Evolutionary conservation across 257 asterid genomes (phyloP).

Genomic region (Penstemon newberryi): DNA sequence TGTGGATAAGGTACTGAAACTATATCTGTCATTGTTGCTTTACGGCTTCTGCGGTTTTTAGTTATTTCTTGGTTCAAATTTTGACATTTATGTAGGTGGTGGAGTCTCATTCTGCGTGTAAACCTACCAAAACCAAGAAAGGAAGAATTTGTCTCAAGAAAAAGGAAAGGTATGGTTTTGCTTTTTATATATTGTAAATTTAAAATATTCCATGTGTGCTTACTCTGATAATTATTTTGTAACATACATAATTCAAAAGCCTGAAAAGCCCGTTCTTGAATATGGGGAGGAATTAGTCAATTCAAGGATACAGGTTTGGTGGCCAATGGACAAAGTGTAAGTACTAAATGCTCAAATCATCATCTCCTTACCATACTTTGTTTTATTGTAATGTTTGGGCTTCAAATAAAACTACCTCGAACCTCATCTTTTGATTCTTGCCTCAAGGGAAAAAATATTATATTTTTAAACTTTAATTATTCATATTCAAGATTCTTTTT

Average conservation of each 20-base stretch:
- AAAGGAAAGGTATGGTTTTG: slow-evolving; percentile 43
- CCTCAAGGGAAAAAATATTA: too few species aligned
- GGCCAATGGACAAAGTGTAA: slow-evolving; percentile 58
- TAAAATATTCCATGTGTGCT: slow-evolving; percentile 13
- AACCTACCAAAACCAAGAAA: slow-evolving; percentile 33
- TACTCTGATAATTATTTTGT: slow-evolving; percentile 21
- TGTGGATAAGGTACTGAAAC: too few species aligned
- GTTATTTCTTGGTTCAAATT: slow-evolving; percentile 2
- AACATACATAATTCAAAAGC: slow-evolving; percentile 32
- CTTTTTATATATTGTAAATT: slow-evolving; percentile 15
- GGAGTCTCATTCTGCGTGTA: slow-evolving; percentile 29
- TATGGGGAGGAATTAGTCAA: slow-evolving; percentile 38
- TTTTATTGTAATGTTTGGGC: background rate
- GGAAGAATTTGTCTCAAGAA: slow-evolving; percentile 23
- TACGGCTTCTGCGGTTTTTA: background rate
- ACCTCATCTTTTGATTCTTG: too few species aligned
- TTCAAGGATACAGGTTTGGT: slow-evolving; percentile 52
- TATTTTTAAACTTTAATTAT: background rate
- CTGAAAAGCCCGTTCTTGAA: slow-evolving; percentile 27
- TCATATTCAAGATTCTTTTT: background rate
- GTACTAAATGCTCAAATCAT: slow-evolving; percentile 23
- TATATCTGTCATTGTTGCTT: slow-evolving; percentile 17
- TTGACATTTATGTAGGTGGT: slow-evolving; percentile 29
- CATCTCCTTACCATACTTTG: background rate
- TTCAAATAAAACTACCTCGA: too few species aligned